phyloP scores from a whole-genome alignment of 2,329 filamentous ascomycete genomes.

The Drechslerella dactyloides region DNA sequence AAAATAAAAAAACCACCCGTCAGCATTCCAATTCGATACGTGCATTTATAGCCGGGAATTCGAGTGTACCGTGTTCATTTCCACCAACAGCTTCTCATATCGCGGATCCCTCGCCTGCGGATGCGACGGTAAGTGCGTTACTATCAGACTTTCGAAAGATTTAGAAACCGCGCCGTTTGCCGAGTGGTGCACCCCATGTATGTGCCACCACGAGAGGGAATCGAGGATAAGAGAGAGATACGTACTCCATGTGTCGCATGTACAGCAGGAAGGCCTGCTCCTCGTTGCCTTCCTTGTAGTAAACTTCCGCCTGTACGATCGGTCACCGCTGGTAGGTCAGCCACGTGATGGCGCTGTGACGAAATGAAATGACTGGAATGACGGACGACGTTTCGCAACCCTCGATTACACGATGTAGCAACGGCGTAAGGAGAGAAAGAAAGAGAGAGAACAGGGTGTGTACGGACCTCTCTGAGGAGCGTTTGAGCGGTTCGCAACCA shows the following conservation, averaged over 20 bases:
- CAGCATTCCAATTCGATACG: not conserved
- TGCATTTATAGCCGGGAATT: not conserved
- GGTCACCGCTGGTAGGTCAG: constrained; percentile 49
- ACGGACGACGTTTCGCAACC: too few relatives aligned
- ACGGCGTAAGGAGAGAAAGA: too few relatives aligned
- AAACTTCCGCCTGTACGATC: constrained; percentile 73
- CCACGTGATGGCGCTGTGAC: constrained; percentile 5
- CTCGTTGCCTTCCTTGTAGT: constrained; percentile 82
- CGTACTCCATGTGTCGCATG: constrained; percentile 74
- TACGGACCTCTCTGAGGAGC: constrained; percentile 77
- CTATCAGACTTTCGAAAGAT: constrained; percentile 67
- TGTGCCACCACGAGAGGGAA: too few relatives aligned
- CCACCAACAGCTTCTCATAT: constrained; percentile 62
- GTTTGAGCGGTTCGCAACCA: constrained; percentile 83
- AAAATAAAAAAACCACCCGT: not conserved
- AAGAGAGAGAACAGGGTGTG: constrained; percentile 3
- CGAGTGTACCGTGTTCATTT: constrained; percentile 41
- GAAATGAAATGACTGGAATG: not conserved
- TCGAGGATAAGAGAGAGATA: constrained; percentile 5
- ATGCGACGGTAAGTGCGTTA: constrained; percentile 76
- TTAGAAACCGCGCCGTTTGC: constrained; percentile 4
- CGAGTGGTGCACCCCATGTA: not conserved
- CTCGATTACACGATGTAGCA: not conserved
- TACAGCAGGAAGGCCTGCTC: constrained; percentile 88
- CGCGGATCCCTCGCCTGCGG: constrained; percentile 74